Percentiles rank a stretch among this genome's conserved stretches.
Conservation (phyloP, 805 yeast genomes). For the Yarrowia deformans region DNA sequence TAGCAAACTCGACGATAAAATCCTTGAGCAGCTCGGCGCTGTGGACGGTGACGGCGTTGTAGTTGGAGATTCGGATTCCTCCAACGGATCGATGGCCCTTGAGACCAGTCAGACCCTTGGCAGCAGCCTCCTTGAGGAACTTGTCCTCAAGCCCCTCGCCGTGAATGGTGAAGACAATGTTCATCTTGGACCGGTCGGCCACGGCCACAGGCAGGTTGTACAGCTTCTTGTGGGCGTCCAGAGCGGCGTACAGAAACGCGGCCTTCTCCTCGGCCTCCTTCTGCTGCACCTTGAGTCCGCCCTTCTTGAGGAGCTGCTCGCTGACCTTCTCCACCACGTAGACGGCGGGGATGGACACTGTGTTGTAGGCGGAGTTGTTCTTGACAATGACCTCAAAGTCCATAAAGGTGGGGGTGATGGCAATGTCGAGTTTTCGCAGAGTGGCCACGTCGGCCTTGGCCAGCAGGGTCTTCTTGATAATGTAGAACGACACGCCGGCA, state of each 20-base stretch:
- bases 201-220: constrained; percentile 71
- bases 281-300: constrained; percentile 76
- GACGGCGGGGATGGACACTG: constrained; percentile 91
- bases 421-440: constrained; percentile 65
- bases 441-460: constrained; percentile 65
- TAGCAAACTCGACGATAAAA: constrained; percentile 66
- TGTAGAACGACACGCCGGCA: constrained; percentile 93
- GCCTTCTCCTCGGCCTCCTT: constrained; percentile 68
- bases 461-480: constrained; percentile 80
- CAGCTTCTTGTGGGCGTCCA: constrained; percentile 70
- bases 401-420: constrained; percentile 86
- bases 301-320: constrained; percentile 63
- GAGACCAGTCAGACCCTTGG: constrained; percentile 70
- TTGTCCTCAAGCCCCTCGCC: constrained; percentile 66
- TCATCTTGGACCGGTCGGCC: constrained; percentile 82
- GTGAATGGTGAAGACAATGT: constrained; percentile 83
- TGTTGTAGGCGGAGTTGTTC: constrained; percentile 93
- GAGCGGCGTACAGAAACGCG: constrained; percentile 62
- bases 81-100: constrained; percentile 98
- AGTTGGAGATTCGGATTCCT: constrained; percentile 92
- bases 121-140: constrained; percentile 74
- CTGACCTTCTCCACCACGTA: constrained; percentile 85
- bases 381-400: constrained; percentile 85
- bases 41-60: constrained; percentile 79
- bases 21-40: constrained; percentile 65